Evolutionary conservation across 2,329 filamentous ascomycete species (phyloP), one percentile per base, ranked within the genome.

Genomic region (Colletotrichum musicola): DNA sequence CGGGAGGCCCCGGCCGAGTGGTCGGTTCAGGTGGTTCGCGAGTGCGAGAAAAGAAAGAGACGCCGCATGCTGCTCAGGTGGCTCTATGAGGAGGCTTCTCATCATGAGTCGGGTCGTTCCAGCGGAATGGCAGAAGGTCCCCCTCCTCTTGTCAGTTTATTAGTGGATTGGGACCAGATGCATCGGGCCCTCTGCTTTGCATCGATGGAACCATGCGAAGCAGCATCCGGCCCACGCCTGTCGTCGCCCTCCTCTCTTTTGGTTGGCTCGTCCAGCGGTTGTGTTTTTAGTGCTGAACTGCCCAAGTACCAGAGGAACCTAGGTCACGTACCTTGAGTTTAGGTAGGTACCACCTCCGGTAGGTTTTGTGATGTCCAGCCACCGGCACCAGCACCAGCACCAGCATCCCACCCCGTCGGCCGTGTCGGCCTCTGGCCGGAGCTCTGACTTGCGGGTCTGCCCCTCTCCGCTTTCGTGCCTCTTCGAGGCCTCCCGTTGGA

Each of bases 391-490:
- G 30, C 30, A 35, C 38, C 55, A 49, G 22, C 22, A 25, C 27
- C 57, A 57, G 35, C 42, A 27, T 16, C 42, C 55, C 40, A 46
- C 42, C 50, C 30, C 59, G 60, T 60, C 64, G 64, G 64, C 53
- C 60, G 47, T 64, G 46, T 68, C 65, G 65, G 62, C 54, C 40
- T 59, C 46, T 59, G 46, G 12, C 46, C 46, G 16, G 18, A 14
- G 46, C 46, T 18, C 57, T 44, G 53, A 47, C 54, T 40, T 38
- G 60, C 54, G 16, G 7, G 46, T 55, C 50, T 62, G 64, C 53
- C 64, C 60, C 60, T 64, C 61, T 68, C 65, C 65, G 65, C 65
- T 68, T 64, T 64, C 47, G 42, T 60, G 58, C 54, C 38, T 59
- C 47, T 40, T 59, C 54, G 38, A 61, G 35, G 55, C 49, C 65